Conservation (phyloP, 164 flowering plant genomes). For the Saururus chinensis region DNA sequence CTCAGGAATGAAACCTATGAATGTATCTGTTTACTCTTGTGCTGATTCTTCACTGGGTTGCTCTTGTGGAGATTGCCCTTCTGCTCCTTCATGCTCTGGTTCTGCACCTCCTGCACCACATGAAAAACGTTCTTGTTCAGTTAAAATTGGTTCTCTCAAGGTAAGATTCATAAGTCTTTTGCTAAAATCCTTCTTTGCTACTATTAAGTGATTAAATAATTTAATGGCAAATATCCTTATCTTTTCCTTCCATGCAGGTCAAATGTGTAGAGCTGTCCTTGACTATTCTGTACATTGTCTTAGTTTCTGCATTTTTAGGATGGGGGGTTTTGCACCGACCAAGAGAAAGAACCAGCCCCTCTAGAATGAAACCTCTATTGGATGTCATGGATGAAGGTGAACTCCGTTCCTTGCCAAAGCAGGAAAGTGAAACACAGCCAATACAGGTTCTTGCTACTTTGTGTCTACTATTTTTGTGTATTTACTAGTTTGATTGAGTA, state of each 20-base stretch:
- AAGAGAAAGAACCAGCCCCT: constrained; percentile 26
- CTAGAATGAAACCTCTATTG: constrained; percentile 37
- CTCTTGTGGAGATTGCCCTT: constrained; percentile 99
- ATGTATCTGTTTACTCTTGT: constrained; percentile 81
- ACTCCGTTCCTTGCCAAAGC: constrained; percentile 24
- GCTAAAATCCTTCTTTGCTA: background rate
- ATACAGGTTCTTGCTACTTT: constrained; percentile 40
- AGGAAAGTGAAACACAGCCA: constrained; percentile 37
- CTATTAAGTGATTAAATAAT: too few species aligned
- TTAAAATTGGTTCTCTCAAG: constrained; percentile 69
- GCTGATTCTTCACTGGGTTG: constrained; percentile 89
- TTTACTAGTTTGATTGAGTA: background rate
- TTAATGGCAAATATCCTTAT: background rate
- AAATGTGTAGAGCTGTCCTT: constrained; percentile 75
- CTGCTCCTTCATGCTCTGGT: constrained; percentile 58
- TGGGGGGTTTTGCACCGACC: constrained; percentile 62
- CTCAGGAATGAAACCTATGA: constrained; percentile 88
- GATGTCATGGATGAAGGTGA: constrained; percentile 33
- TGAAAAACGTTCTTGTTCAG: constrained; percentile 45
- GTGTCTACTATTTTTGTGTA: background rate
- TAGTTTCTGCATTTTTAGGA: constrained; percentile 59
- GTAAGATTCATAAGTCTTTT: constrained; percentile 22
- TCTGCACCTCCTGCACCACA: constrained; percentile 42
- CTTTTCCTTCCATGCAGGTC: constrained; percentile 40
- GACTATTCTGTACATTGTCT: constrained; percentile 51